These are phyloP conservation scores for Coemansia sp. DNA, from an alignment of 192 early-diverging fungal genomes.

Conservation along the genomic window DNA sequence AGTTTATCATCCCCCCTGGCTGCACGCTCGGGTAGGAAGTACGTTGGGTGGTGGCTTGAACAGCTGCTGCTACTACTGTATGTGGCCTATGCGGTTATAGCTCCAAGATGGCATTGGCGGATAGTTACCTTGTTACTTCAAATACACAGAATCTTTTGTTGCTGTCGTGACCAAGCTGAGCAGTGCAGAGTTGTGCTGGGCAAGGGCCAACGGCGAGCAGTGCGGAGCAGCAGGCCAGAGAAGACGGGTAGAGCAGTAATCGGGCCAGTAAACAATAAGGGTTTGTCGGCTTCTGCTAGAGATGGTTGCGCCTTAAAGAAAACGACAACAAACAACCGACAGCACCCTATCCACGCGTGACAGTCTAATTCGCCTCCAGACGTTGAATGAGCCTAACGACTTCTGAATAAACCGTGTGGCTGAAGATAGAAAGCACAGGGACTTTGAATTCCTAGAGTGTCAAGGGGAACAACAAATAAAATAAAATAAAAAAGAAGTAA, in stretches of 20 bases:
- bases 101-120: background rate
- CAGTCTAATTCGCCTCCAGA: background rate
- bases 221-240: background rate
- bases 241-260: conserved; percentile 10
- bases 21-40: background rate
- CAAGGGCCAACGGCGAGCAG: background rate
- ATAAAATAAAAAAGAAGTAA: background rate
- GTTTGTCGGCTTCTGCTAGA: background rate
- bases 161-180: background rate
- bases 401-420: background rate
- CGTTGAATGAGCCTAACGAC: background rate
- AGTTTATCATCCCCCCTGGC: background rate
- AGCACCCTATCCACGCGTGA: background rate
- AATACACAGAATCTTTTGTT: background rate
- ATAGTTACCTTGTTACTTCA: conserved; percentile 8
- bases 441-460: background rate
- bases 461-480: background rate
- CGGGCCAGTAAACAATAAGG: conserved; percentile 2
- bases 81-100: background rate
- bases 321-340: conserved; percentile 3
- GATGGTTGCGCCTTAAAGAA: background rate
- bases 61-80: background rate
- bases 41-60: background rate
- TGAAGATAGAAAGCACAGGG: background rate
- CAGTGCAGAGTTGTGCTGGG: background rate